Evolutionary conservation across 2,329 filamentous ascomycete genomes (phyloP).

Genomic region (Cephalotrichum gorgonifer): DNA sequence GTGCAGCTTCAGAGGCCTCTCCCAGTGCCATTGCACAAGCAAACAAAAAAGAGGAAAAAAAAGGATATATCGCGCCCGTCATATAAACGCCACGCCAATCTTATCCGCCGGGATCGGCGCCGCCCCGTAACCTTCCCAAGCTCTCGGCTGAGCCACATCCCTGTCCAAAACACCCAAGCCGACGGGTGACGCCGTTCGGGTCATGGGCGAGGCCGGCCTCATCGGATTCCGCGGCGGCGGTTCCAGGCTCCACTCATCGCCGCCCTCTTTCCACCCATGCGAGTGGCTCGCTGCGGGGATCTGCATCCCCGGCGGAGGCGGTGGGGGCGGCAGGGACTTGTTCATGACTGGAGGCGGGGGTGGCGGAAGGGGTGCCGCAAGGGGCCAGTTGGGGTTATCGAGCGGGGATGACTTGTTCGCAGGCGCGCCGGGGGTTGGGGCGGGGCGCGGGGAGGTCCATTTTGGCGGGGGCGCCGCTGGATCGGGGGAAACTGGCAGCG

Average conservation of each 20-base stretch:
- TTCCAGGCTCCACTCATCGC: background rate
- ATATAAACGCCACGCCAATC: too few relatives aligned
- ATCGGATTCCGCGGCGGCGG: background rate
- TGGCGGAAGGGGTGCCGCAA: background rate
- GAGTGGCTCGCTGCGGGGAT: background rate
- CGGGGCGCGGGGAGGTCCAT: background rate
- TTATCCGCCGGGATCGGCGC: too few relatives aligned
- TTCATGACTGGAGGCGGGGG: background rate
- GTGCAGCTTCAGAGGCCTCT: too few relatives aligned
- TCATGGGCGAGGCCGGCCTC: background rate
- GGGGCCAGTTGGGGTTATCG: conserved; percentile 1
- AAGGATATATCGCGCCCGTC: too few relatives aligned
- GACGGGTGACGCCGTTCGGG: too few relatives aligned
- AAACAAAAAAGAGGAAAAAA: too few relatives aligned
- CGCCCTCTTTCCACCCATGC: background rate
- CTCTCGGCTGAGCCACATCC: too few relatives aligned
- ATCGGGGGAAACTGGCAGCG: too few relatives aligned
- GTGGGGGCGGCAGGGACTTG: background rate
- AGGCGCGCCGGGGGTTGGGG: background rate
- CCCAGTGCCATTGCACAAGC: too few relatives aligned
- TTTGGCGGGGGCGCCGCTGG: background rate
- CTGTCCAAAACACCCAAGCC: too few relatives aligned
- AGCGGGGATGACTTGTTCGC: too few relatives aligned
- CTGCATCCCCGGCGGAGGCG: background rate
- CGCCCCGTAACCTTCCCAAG: too few relatives aligned